These are phyloP conservation scores for Breynia disticha DNA, from an alignment of 441 rosid genomes.

Conservation along the genomic window DNA sequence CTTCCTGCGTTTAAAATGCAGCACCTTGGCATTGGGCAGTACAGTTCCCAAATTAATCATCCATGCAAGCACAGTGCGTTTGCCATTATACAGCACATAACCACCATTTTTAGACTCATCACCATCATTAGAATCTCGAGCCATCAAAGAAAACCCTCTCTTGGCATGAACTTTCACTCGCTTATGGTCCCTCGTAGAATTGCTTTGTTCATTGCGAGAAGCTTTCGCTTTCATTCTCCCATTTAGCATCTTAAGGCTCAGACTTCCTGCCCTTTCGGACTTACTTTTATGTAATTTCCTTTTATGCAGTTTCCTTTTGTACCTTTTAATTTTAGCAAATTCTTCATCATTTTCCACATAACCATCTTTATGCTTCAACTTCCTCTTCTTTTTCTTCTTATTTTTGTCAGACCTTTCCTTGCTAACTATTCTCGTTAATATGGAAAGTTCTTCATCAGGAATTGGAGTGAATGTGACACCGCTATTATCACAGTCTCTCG, in stretches of 20 bases:
- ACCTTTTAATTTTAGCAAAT: constrained; percentile 24
- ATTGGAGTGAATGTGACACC: constrained; percentile 52
- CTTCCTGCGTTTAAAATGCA: constrained; percentile 32
- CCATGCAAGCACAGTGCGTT: constrained; percentile 75
- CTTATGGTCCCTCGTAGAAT: constrained; percentile 33
- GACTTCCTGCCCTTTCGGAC: constrained; percentile 10
- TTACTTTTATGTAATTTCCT: constrained; percentile 17
- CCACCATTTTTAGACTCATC: constrained; percentile 35
- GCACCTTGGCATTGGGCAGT: constrained; percentile 50
- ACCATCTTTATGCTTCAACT: constrained; percentile 18
- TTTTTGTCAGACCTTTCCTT: constrained; percentile 47
- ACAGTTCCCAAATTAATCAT: constrained; percentile 68
- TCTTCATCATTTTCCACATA: constrained; percentile 21
- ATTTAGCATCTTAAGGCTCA: constrained; percentile 14
- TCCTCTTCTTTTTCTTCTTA: constrained; percentile 33
- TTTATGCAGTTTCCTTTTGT: constrained; percentile 19
- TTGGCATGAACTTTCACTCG: constrained; percentile 41
- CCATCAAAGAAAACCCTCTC: constrained; percentile 54
- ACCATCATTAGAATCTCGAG: constrained; percentile 50
- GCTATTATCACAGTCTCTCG: constrained; percentile 37
- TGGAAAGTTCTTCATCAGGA: constrained; percentile 58
- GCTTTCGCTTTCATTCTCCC: constrained; percentile 23
- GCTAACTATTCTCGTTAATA: constrained; percentile 35
- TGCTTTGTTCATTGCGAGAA: constrained; percentile 12
- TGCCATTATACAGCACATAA: constrained; percentile 62